Base-by-base conservation (phyloP, 2,329 filamentous ascomycete genomes). In the Lasiodiplodia hormozganensis region DNA sequence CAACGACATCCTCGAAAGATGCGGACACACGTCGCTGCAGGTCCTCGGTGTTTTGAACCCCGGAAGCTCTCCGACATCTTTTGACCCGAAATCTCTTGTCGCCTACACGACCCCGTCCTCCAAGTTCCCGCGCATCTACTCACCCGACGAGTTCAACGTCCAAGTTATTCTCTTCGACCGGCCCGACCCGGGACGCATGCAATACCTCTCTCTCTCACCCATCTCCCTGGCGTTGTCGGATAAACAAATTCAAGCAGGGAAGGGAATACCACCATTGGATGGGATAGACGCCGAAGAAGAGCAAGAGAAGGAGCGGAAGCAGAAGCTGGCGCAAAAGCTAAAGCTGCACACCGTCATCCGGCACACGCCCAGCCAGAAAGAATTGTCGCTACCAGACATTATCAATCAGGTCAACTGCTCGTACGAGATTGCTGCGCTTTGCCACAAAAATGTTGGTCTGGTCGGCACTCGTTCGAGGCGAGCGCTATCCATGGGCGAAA, bases 331-430 rank as follows among this genome's bases (percentile, higher is more conserved):
- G 4, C 89, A 97, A 72, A 98, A 98, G 80, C 82, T 98, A 60
- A 93, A 91, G 75, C 86, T 93, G 71, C 96, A 99, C 78, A 95
- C 92, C 2, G 93, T 99, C 4, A 84, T 92, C 66, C 89, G 89
- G 72, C 92, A 92, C 75, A 82, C 88, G 2, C 88, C 90, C 2
- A 96, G 95, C 1, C 87, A 90, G 69, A 95, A 97, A 74, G 96
- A 99, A 78, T 87, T 89, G 70, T 91, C 92, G 1, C 83, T 99
- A 36, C 87, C 90, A 4, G 89, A 88, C 68, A 94, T 98, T 69
- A 87, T 97, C 72, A 93, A 94, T 74, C 95, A 98, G 81, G 91
- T 98, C 77, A 99, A 99, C 76, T 99, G 96, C 85, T 93, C 94
- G 0, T 94, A 90, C 83, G 96, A 99, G 79, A 85, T 99, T 68